phyloP scores from a whole-genome alignment of 306 rosid genomes.

The Corylus heterophylla region DNA sequence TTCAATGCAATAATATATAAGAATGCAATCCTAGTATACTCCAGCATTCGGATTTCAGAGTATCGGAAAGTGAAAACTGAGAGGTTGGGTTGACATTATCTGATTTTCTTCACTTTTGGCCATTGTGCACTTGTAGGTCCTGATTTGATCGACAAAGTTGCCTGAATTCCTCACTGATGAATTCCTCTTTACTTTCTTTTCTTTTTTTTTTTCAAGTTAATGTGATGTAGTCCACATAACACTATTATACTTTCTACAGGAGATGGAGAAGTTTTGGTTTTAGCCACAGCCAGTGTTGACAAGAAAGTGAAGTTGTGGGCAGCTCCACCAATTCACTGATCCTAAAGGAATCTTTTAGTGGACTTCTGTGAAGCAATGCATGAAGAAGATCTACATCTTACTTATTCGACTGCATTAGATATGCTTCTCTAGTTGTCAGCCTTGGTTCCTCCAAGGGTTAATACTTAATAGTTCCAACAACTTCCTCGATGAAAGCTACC shows the following conservation, averaged over 20 bases:
- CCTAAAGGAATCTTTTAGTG: slow-evolving; percentile 28
- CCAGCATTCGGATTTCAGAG: not conserved
- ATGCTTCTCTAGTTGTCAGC: slow-evolving; percentile 25
- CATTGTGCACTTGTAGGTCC: not conserved
- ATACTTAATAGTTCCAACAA: not conserved
- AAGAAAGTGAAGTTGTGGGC: slow-evolving; percentile 98
- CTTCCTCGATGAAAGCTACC: not conserved
- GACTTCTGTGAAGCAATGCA: slow-evolving; percentile 13
- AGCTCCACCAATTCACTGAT: slow-evolving; percentile 53
- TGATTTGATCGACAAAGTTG: not conserved
- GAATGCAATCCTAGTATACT: not conserved
- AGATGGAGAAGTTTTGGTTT: slow-evolving; percentile 49
- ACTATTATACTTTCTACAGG: slow-evolving; percentile 43
- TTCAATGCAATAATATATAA: not conserved
- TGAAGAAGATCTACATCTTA: slow-evolving; percentile 17
- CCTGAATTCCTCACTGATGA: not conserved
- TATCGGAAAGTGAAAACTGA: not conserved
- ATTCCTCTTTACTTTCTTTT: not conserved
- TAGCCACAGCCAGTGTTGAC: slow-evolving; percentile 84
- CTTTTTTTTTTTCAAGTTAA: not conserved
- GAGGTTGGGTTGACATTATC: not conserved
- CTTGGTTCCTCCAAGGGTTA: slow-evolving; percentile 9
- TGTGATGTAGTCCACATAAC: not conserved
- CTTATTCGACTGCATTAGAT: slow-evolving; percentile 8
- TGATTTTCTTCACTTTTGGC: not conserved